Conservation (phyloP, 2,329 filamentous ascomycete genomes). For the Harringtonia lauricola region DNA sequence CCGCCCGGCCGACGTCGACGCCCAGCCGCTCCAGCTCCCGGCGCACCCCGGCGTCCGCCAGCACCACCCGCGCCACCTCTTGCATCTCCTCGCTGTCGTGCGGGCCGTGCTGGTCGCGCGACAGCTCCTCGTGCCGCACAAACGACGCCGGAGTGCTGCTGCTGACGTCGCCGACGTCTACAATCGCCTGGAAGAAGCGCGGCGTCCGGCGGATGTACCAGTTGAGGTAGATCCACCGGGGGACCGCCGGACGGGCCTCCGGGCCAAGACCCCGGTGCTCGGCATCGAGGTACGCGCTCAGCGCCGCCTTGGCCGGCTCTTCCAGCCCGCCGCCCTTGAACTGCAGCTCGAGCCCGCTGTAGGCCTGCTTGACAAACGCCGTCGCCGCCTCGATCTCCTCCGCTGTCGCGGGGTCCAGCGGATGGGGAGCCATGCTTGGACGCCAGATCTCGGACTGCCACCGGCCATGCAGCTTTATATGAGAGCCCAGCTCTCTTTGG, state of each 20-base stretch:
- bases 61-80: conserved; percentile 41
- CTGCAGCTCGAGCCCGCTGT: too few species aligned
- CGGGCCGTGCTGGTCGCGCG: conserved; percentile 37
- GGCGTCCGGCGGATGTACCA: neutral
- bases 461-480: too few species aligned
- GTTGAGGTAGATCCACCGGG: conserved; percentile 23
- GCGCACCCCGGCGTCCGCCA: conserved; percentile 44
- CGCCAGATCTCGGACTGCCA: too few species aligned
- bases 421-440: too few species aligned
- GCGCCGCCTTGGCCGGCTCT: conserved; percentile 36
- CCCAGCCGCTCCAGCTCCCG: conserved; percentile 48
- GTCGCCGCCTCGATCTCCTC: too few species aligned
- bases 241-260: conserved; percentile 13
- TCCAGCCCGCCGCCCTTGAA: conserved; percentile 39
- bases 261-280: conserved; percentile 30
- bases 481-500: too few species aligned
- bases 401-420: too few species aligned
- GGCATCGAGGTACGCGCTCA: conserved; percentile 31
- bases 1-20: conserved; percentile 46
- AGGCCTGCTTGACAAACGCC: too few species aligned
- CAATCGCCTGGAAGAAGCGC: conserved; percentile 22
- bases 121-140: conserved; percentile 16
- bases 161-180: conserved; percentile 20
- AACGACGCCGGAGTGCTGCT: too few species aligned
- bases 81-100: conserved; percentile 50